Evolutionary conservation across 2,329 filamentous ascomycete genomes (phyloP), one percentile per base, ranked within the genome.

Genomic region (Fonsecaea pugnacius): DNA sequence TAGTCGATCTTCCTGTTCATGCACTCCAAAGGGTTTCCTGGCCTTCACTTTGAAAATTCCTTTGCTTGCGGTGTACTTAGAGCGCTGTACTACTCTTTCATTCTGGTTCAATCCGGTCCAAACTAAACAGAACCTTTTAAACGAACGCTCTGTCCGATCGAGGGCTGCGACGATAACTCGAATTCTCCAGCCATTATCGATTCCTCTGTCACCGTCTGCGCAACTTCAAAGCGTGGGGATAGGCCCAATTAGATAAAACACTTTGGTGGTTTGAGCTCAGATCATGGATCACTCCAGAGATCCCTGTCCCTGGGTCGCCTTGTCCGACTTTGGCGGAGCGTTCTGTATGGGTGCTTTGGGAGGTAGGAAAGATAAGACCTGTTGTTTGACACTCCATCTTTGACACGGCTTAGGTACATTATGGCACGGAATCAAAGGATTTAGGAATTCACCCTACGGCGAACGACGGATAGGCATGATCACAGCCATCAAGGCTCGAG

Each of bases 381-480:
- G 2, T 36, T 32, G 6, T 27, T 33, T 18, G 24, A 38, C 40
- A 24, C 50, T 43, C 10, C 10, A 32, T 40, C 9, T 56, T 38
- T 59, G 71, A 91, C 88, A 88, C 67, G 89, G 91, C 71, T 88
- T 89, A 73, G 89, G 90, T 73, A 90, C 91, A 73, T 89, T 97
- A 77, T 97, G 94, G 94, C 94, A 97, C 81, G 93, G 93, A 73
- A 90, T 97, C 70, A 99, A 99, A 82, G 95, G 93, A 65, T 95
- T 92, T 81, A 84, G 92, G 76, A 96, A 91, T 81, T 91, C 88
- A 64, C 91, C 91, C 40, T 92, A 96, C 78, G 95, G 95, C 77
- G 95, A 99, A 83, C 87, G 95, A 77, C 87, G 94, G 78, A 94
- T 98, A 83, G 95, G 95, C 77, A 91, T 95, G 72, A 85, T 99